Base-by-base conservation (phyloP, 2,329 filamentous ascomycete genomes). In the Fusarium sp. region DNA sequence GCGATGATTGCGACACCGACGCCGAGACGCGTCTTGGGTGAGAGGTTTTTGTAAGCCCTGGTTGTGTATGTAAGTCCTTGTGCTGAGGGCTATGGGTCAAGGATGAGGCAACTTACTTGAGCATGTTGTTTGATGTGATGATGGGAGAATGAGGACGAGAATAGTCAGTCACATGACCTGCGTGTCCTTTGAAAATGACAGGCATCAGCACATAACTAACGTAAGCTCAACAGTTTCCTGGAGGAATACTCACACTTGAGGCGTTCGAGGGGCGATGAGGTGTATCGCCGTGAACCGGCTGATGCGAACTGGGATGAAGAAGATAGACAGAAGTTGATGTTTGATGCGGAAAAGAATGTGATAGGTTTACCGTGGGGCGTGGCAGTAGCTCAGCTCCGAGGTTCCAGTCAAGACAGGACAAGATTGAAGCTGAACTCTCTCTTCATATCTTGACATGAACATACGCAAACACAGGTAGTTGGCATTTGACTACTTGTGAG, bases 1-100 rank as follows among this genome's bases (percentile, higher is more conserved):
- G 89, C 89, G 79, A 98, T 90, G 74, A 97, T 83, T 76, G 91
- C 92, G 55, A 90, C 81, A 75, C 95, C 95, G 72, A 97, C 87
- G 54, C 91, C 83, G 47, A 94, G 83, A 64, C 93, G 92, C 31
- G 93, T 92, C 75, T 89, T 91, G 24, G 92, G 89, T 7, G 91
- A 85, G 61, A 97, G 90, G 77, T 89, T 90, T 79, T 88, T 91
- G 85, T 95, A 97, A 59, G 90, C 86, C 78, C 91, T 93, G 58
- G 17, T 57, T 62, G 38, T 5, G 13, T 13, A 39, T 60, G 64
- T 74, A 36, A 75, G 47, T 14, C 36, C 18, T 12, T 9, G 42
- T 24, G 35, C n/a, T n/a, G 24, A 9, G n/a, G 22, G 33, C n/a
- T 22, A 55, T 15, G 31, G 31, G 26, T 44, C 22, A 13, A 10